phyloP scores from a whole-genome alignment of 805 yeast genomes.

The Candida glaebosa region DNA sequence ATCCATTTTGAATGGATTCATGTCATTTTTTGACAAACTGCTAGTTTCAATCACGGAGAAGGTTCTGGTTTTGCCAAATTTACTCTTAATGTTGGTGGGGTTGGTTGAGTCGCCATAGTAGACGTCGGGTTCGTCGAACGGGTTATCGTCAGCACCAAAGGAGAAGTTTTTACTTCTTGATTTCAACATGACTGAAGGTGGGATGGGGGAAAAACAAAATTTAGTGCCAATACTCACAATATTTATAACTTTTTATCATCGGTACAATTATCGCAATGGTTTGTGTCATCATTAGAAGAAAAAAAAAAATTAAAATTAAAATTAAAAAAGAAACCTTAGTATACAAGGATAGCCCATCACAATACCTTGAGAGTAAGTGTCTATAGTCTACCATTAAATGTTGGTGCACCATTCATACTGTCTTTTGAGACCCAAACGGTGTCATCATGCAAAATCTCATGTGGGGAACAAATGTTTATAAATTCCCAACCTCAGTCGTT shows the following conservation, averaged over 20 bases:
- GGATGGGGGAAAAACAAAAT: background rate
- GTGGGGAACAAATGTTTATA: too few species aligned
- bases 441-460: too few species aligned
- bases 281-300: background rate
- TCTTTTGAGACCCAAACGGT: too few species aligned
- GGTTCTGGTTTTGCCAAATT: conserved; percentile 54
- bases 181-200: background rate
- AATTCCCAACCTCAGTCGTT: too few species aligned
- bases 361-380: too few species aligned
- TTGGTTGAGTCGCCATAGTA: conserved; percentile 66
- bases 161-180: conserved; percentile 31
- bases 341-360: background rate
- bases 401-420: too few species aligned
- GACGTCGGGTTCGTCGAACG: conserved; percentile 63
- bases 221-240: background rate
- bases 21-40: conserved; percentile 7
- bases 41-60: conserved; percentile 41
- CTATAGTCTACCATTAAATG: too few species aligned
- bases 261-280: conserved; percentile 4
- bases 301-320: background rate
- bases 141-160: conserved; percentile 49
- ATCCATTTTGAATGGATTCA: background rate
- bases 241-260: conserved; percentile 1
- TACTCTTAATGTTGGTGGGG: conserved; percentile 39
- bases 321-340: background rate